Conservation (phyloP, 2,329 filamentous ascomycete species). For the Penicillium sp. region DNA sequence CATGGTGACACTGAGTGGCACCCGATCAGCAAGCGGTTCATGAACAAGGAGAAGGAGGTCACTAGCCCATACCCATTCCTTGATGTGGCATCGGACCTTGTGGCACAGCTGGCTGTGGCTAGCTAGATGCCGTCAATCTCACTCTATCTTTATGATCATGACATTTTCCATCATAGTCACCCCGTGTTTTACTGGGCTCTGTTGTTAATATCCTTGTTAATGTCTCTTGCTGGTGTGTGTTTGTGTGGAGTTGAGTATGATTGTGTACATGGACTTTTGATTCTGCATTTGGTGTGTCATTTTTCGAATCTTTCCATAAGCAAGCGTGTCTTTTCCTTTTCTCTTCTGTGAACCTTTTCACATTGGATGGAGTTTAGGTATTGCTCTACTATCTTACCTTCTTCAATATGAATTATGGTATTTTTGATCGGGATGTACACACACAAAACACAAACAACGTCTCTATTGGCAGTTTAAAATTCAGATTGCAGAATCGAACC, state of each 20-base stretch:
- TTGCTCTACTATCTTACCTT: neutral
- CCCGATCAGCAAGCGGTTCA: constrained; percentile 56
- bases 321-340: constrained; percentile 22
- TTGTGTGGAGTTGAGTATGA: constrained; percentile 8
- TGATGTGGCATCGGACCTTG: constrained; percentile 88
- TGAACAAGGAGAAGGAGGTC: constrained; percentile 88
- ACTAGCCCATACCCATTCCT: constrained; percentile 95
- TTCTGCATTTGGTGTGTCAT: constrained; percentile 24
- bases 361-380: constrained; percentile 20
- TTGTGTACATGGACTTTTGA: constrained; percentile 26
- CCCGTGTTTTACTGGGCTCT: neutral
- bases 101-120: constrained; percentile 88
- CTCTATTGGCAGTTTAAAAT: neutral
- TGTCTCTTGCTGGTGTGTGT: constrained; percentile 7
- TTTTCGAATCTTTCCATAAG: constrained; percentile 9
- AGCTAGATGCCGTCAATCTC: constrained; percentile 53
- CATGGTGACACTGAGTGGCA: constrained; percentile 53
- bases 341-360: constrained; percentile 14
- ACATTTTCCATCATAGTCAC: constrained; percentile 14
- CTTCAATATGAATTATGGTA: neutral
- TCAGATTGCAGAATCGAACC: neutral
- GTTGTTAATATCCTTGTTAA: neutral
- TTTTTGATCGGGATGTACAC: neutral
- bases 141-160: constrained; percentile 18
- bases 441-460: neutral